Conservation (phyloP, 2,329 filamentous ascomycete species). For the Plenodomus tracheiphilus region DNA sequence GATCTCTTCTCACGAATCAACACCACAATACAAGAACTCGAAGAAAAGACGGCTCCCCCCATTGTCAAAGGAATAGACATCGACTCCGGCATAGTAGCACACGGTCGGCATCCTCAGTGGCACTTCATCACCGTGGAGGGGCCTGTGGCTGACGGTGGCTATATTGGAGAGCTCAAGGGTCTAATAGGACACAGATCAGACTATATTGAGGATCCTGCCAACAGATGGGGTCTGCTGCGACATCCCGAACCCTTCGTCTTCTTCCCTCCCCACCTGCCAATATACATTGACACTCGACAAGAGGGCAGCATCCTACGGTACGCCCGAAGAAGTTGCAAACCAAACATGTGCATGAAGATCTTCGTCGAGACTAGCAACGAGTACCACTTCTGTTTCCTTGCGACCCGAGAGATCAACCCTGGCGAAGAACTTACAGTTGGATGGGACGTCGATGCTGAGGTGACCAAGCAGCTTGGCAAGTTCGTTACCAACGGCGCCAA, state of each 20-base stretch:
- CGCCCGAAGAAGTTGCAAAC: conserved; percentile 86
- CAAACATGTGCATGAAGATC: conserved; percentile 87
- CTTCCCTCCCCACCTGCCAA: conserved; percentile 80
- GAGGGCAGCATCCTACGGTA: conserved; percentile 87
- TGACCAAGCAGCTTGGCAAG: conserved; percentile 61
- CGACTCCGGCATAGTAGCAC: conserved; percentile 51
- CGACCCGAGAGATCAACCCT: conserved; percentile 75
- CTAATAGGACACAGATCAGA: conserved; percentile 53
- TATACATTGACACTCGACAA: conserved; percentile 89
- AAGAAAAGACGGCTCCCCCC: conserved; percentile 53
- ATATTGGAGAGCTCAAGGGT: conserved; percentile 73
- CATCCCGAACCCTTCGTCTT: conserved; percentile 59
- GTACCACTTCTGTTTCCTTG: conserved; percentile 92
- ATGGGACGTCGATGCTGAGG: conserved; percentile 56
- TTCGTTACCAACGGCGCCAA: conserved; percentile 67
- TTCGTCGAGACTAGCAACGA: conserved; percentile 70
- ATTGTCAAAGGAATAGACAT: conserved; percentile 58
- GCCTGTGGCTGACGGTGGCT: conserved; percentile 55
- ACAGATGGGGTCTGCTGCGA: conserved; percentile 52
- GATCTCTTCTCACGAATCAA: conserved; percentile 72
- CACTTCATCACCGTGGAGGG: conserved; percentile 64
- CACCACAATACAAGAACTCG: conserved; percentile 57
- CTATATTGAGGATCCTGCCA: conserved; percentile 50
- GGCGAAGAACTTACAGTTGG: conserved; percentile 69
- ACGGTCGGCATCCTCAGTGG: conserved; percentile 69